These are phyloP conservation scores for Daucus carota DNA, from an alignment of 129 eudicot species.

Conservation along the genomic window DNA sequence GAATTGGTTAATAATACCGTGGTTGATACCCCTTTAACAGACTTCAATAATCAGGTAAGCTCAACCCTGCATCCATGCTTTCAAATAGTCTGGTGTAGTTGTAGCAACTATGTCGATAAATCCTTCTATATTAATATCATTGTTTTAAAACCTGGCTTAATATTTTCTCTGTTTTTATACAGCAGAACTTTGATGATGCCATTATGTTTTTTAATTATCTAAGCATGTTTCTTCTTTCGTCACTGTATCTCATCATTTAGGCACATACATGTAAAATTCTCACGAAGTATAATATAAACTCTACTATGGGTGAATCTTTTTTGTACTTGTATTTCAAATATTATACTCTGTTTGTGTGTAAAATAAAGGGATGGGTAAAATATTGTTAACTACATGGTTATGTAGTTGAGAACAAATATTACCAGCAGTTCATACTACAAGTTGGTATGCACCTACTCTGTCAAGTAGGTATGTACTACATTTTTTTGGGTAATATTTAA, in stretches of 20 bases:
- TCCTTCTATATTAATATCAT: background rate
- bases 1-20: conserved; percentile 23
- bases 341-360: background rate
- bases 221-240: background rate
- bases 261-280: background rate
- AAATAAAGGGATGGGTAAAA: too few species aligned
- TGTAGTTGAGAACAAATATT: background rate
- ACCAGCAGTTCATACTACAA: background rate
- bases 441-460: background rate
- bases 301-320: background rate
- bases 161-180: background rate
- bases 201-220: background rate
- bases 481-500: background rate
- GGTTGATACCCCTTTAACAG: conserved; percentile 24
- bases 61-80: background rate
- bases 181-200: background rate
- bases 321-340: background rate
- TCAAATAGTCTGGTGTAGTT: background rate
- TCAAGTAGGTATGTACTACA: background rate
- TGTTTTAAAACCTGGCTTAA: background rate
- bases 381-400: too few species aligned
- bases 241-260: background rate
- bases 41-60: conserved; percentile 50
- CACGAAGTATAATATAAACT: background rate
- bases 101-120: background rate